phyloP scores from a whole-genome alignment of 352 stramenopile genomes.

The Pythium myriotylum region DNA sequence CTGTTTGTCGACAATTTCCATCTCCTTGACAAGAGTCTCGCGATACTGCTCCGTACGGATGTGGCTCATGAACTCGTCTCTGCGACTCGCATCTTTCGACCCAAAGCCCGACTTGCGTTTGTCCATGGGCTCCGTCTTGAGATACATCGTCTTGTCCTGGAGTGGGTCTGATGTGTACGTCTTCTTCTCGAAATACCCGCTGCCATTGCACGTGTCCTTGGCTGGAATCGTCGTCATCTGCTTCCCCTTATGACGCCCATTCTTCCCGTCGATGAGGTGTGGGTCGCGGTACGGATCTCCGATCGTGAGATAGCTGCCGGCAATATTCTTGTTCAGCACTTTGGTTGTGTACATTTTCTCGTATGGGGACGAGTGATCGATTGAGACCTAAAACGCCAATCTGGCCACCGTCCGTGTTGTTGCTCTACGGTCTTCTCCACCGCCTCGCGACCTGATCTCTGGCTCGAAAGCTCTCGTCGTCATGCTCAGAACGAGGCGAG shows the following conservation, averaged over 20 bases:
- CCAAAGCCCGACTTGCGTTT: slow-evolving; percentile 90
- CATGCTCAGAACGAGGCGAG: slow-evolving; percentile 15
- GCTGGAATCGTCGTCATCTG: slow-evolving; percentile 69
- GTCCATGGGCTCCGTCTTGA: slow-evolving; percentile 86
- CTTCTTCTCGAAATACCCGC: slow-evolving; percentile 87
- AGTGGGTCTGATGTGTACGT: slow-evolving; percentile 87
- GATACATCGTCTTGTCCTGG: slow-evolving; percentile 87
- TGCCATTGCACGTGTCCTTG: slow-evolving; percentile 81
- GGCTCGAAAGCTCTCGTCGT: background rate
- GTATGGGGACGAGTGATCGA: background rate
- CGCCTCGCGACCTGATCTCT: slow-evolving; percentile 9
- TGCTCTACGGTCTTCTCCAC: background rate
- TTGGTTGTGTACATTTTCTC: slow-evolving; percentile 75
- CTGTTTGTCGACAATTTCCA: slow-evolving; percentile 79
- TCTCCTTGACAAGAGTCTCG: slow-evolving; percentile 82
- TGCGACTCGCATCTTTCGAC: slow-evolving; percentile 88
- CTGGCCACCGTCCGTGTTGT: too few species aligned
- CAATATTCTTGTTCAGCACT: slow-evolving; percentile 84
- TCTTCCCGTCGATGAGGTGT: slow-evolving; percentile 74
- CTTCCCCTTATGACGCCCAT: slow-evolving; percentile 73
- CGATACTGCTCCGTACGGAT: slow-evolving; percentile 91
- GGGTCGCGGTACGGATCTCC: slow-evolving; percentile 76
- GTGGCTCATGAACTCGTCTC: slow-evolving; percentile 91
- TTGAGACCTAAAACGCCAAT: slow-evolving; percentile 13
- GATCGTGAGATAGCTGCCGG: slow-evolving; percentile 77